Evolutionary conservation across 768 basidiomycete genomes (phyloP).

Genomic region (Suillus alpinus): DNA sequence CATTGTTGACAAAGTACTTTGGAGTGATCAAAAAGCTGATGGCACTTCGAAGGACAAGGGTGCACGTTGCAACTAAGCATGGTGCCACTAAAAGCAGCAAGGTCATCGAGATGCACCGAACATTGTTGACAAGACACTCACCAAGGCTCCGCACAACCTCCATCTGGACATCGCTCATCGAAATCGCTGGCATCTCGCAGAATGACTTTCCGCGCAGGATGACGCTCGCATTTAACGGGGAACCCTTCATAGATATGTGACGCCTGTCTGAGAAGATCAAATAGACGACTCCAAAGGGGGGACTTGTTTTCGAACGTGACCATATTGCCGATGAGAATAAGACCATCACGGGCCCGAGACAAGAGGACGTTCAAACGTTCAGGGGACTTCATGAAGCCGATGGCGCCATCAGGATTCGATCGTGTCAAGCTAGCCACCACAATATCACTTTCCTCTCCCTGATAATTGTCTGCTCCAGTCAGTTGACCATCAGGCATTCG

Average conservation of each 20-base stretch:
- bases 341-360: slow-evolving; percentile 55
- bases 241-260: slow-evolving; percentile 54
- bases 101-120: slow-evolving; percentile 1
- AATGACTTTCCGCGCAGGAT: slow-evolving; percentile 38
- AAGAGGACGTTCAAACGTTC: slow-evolving; percentile 68
- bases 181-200: slow-evolving; percentile 45
- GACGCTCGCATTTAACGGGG: slow-evolving; percentile 53
- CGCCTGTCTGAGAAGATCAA: slow-evolving; percentile 37
- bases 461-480: slow-evolving; percentile 54
- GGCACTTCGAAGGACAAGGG: slow-evolving; percentile 56
- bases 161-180: slow-evolving; percentile 50
- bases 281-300: slow-evolving; percentile 46
- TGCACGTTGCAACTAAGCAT: slow-evolving; percentile 49
- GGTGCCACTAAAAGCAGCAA: slow-evolving; percentile 34
- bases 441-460: slow-evolving; percentile 68
- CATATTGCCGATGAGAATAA: slow-evolving; percentile 61
- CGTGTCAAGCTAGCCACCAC: slow-evolving; percentile 54
- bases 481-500: not conserved
- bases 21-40: slow-evolving; percentile 53
- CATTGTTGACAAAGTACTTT: slow-evolving; percentile 44
- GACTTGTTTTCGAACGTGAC: slow-evolving; percentile 50
- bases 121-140: slow-evolving; percentile 22
- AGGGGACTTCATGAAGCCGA: slow-evolving; percentile 63
- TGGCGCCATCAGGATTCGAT: slow-evolving; percentile 50
- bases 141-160: slow-evolving; percentile 60